Conservation (phyloP, 495 filamentous ascomycete species). For the Darksidea phi region DNA sequence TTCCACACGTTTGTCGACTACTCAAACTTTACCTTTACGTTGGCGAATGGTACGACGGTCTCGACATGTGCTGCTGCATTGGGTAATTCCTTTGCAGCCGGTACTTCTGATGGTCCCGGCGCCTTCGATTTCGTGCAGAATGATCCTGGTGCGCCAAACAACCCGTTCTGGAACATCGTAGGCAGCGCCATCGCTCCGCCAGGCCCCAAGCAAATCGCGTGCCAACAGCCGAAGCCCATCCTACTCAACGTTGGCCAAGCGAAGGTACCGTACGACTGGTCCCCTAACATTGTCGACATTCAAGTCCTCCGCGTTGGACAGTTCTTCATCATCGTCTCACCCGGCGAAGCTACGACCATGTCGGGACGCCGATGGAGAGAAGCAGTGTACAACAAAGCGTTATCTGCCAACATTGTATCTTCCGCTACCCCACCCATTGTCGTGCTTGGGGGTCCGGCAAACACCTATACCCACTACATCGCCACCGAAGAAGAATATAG, state of each 20-base stretch:
- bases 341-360: slow-evolving; percentile 95
- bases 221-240: slow-evolving; percentile 83
- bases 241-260: slow-evolving; percentile 87
- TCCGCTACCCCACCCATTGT: slow-evolving; percentile 58
- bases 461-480: slow-evolving; percentile 96
- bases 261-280: slow-evolving; percentile 78
- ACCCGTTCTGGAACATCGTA: slow-evolving; percentile 80
- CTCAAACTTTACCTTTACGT: slow-evolving; percentile 67
- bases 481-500: slow-evolving; percentile 87
- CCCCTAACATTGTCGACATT: slow-evolving; percentile 89
- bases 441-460: slow-evolving; percentile 89
- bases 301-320: slow-evolving; percentile 87
- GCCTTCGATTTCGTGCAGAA: slow-evolving; percentile 95
- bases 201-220: slow-evolving; percentile 66
- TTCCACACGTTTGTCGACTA: slow-evolving; percentile 52
- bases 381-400: slow-evolving; percentile 61
- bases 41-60: slow-evolving; percentile 70
- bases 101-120: slow-evolving; percentile 91
- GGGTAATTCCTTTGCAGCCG: slow-evolving; percentile 91
- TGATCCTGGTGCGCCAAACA: slow-evolving; percentile 66
- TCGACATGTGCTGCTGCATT: slow-evolving; percentile 87
- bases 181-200: slow-evolving; percentile 70
- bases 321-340: slow-evolving; percentile 79
- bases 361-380: slow-evolving; percentile 87
- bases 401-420: slow-evolving; percentile 47